Percentiles rank a stretch among this genome's conserved stretches.
Evolutionary conservation across 1,284 basidiomycete genomes (phyloP).

Genomic region (Omphalotus olearius): DNA sequence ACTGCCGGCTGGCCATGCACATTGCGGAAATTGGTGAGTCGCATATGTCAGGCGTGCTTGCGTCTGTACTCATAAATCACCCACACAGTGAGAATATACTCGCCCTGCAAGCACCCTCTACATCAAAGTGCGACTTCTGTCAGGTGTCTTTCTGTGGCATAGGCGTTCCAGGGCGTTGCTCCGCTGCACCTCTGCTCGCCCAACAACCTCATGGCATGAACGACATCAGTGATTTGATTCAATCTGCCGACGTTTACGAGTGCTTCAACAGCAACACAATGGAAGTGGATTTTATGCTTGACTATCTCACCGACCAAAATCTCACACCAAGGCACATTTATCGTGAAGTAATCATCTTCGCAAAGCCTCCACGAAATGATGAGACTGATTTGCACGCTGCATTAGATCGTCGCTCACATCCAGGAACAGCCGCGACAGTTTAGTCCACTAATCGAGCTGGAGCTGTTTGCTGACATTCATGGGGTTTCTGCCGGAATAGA

Average conservation of each 20-base stretch:
- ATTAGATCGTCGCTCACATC: constrained; percentile 58
- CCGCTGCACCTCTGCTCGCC: constrained; percentile 35
- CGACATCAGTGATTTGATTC: constrained; percentile 65
- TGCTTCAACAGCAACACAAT: constrained; percentile 69
- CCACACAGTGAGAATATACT: constrained; percentile 60
- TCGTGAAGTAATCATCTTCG: constrained; percentile 46
- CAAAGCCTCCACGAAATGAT: constrained; percentile 4
- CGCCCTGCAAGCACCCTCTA: constrained; percentile 62
- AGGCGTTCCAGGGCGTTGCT: constrained; percentile 62
- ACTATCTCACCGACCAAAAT: constrained; percentile 59
- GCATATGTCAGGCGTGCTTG: background rate
- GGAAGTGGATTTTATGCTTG: constrained; percentile 76
- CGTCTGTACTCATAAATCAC: constrained; percentile 5
- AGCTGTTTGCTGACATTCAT: constrained; percentile 66
- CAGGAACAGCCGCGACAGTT: constrained; percentile 59
- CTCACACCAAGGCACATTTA: constrained; percentile 68
- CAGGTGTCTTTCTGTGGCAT: constrained; percentile 76
- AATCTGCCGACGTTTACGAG: constrained; percentile 70
- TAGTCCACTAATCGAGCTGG: constrained; percentile 58
- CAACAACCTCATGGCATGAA: constrained; percentile 69
- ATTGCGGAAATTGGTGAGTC: constrained; percentile 71
- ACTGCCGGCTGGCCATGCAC: constrained; percentile 65
- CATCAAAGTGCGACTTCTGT: constrained; percentile 77
- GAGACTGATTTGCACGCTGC: constrained; percentile 8
- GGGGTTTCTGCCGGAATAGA: constrained; percentile 46